Evolutionary conservation across 23 red algal genomes (phyloP).

Genomic region (Gracilariopsis chorda): DNA sequence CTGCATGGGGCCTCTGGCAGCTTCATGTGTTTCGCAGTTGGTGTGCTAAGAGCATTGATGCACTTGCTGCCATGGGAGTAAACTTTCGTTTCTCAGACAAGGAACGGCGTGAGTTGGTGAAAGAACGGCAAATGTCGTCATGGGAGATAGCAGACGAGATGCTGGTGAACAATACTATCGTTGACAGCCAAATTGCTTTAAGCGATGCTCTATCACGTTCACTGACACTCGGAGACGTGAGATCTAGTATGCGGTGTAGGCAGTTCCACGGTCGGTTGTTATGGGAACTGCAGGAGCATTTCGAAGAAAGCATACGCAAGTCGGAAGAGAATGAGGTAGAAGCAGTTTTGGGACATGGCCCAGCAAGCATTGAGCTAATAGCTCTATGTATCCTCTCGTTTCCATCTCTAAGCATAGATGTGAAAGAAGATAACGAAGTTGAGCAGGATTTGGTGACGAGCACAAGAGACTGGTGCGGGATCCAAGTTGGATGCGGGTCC

Average conservation of each 20-base stretch:
- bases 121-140: not conserved
- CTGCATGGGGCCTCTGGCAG: not conserved
- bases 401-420: not conserved
- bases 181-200: not conserved
- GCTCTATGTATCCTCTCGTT: not conserved
- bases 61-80: not conserved
- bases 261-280: not conserved
- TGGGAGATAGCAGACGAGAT: not conserved
- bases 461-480: not conserved
- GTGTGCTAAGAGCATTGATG: not conserved
- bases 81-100: not conserved
- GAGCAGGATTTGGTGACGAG: not conserved
- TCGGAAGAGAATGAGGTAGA: not conserved
- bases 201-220: too few species aligned
- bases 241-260: too few species aligned
- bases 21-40: not conserved
- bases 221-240: too few species aligned
- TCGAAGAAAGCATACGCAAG: not conserved
- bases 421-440: not conserved
- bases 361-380: not conserved
- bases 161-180: not conserved
- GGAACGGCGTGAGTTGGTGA: not conserved
- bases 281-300: not conserved
- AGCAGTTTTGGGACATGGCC: not conserved
- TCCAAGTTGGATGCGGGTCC: not conserved